Evolutionary conservation across 192 early-diverging fungal genomes (phyloP).

Genomic region (Backusella tuberculispora): DNA sequence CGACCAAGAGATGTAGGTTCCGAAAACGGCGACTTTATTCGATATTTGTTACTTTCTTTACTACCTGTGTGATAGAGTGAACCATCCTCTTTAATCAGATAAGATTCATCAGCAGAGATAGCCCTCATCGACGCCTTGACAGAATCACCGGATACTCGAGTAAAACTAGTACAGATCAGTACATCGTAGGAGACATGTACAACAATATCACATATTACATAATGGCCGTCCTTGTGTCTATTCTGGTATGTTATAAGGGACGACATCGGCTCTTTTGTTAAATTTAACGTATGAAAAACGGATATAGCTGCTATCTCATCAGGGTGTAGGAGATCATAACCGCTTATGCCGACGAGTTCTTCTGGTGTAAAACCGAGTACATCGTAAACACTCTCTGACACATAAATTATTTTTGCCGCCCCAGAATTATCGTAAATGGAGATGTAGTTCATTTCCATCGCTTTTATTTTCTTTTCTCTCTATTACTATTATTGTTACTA

Average conservation of each 20-base stretch:
- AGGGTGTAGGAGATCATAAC: constrained; percentile 45
- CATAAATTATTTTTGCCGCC: constrained; percentile 38
- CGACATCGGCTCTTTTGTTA: constrained; percentile 47
- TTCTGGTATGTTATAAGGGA: constrained; percentile 40
- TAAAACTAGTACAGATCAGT: constrained; percentile 20
- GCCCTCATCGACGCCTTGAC: background rate
- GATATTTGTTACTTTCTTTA: background rate
- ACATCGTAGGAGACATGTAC: constrained; percentile 37
- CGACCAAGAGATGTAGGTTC: background rate
- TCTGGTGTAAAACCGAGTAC: constrained; percentile 51
- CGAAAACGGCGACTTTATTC: background rate
- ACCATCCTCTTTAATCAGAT: background rate
- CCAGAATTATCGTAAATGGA: constrained; percentile 51
- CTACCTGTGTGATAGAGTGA: background rate
- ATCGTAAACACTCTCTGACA: constrained; percentile 45
- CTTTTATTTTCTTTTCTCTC: background rate
- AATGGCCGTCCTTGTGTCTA: constrained; percentile 41
- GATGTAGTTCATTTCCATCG: constrained; percentile 42
- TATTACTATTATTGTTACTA: background rate
- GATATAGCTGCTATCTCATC: constrained; percentile 41
- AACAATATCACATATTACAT: constrained; percentile 26
- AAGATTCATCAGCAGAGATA: constrained; percentile 11
- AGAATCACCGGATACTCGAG: background rate
- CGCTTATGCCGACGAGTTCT: constrained; percentile 45
- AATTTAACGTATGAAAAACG: constrained; percentile 38